Evolutionary conservation across 2,329 filamentous ascomycete genomes (phyloP).

Genomic region (Rhinocladiella similis): DNA sequence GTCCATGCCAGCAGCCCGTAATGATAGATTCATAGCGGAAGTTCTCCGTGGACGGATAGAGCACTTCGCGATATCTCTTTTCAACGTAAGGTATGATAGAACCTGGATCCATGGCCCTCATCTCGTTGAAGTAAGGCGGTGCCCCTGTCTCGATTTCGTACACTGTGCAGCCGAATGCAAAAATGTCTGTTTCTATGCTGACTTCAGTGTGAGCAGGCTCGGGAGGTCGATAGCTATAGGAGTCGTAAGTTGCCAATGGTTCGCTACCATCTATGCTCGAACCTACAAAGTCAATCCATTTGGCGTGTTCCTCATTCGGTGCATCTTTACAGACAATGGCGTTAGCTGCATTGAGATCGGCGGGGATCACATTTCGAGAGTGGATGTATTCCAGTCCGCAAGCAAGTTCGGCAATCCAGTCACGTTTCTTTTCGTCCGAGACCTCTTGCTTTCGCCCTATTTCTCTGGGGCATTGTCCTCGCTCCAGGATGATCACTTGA

Average conservation of each 20-base stretch:
- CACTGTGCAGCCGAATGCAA: conserved; percentile 5
- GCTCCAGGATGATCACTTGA: not conserved
- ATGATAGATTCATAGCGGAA: not conserved
- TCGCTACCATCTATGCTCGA: not conserved
- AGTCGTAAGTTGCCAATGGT: conserved; percentile 2
- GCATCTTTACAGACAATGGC: not conserved
- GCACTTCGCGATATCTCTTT: not conserved
- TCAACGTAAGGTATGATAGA: not conserved
- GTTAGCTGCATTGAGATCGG: conserved; percentile 6
- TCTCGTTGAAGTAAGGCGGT: conserved; percentile 1
- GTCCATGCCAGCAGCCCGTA: conserved; percentile 1
- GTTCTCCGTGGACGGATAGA: not conserved
- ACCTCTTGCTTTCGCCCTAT: not conserved
- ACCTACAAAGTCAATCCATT: conserved; percentile 3
- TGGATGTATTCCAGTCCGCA: conserved; percentile 1
- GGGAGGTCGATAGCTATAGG: conserved; percentile 2
- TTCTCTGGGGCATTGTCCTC: not conserved
- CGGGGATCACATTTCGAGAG: not conserved
- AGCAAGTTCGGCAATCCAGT: conserved; percentile 2
- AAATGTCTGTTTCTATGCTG: conserved; percentile 3
- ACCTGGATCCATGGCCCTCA: not conserved
- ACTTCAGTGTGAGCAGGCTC: not conserved
- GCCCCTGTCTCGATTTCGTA: conserved; percentile 1
- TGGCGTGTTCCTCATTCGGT: not conserved
- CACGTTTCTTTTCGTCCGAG: not conserved